Conservation (phyloP, 1,284 basidiomycete genomes). For the Moesziomyces parantarcticus region DNA sequence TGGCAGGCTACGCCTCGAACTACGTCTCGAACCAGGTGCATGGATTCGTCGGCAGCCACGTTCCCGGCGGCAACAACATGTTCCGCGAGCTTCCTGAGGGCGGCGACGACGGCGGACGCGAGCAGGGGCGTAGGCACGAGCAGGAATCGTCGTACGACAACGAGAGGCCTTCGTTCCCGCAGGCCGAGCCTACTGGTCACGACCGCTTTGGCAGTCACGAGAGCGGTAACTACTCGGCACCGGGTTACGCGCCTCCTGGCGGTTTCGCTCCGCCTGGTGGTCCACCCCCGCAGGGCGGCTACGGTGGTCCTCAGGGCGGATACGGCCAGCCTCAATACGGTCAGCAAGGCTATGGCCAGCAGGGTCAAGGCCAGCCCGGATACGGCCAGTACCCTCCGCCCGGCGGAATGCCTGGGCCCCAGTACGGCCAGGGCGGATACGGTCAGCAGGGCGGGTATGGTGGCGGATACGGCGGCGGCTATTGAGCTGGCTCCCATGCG, state of each 20-base stretch:
- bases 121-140: constrained; percentile 4
- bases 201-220: constrained; percentile 16
- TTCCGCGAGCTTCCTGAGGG: constrained; percentile 39
- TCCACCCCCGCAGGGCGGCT: constrained; percentile 21
- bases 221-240: constrained; percentile 11
- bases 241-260: constrained; percentile 12
- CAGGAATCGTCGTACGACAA: constrained; percentile 16
- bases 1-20: constrained; percentile 43
- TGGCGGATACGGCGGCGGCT: constrained; percentile 40
- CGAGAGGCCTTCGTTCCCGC: constrained; percentile 35
- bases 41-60: constrained; percentile 34
- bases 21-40: constrained; percentile 48
- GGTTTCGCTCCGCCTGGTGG: constrained; percentile 23
- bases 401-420: not conserved
- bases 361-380: constrained; percentile 9
- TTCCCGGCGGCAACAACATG: constrained; percentile 27
- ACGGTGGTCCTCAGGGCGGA: constrained; percentile 22
- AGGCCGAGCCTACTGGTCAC: constrained; percentile 39
- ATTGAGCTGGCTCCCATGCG: constrained; percentile 5
- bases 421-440: constrained; percentile 23
- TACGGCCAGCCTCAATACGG: constrained; percentile 19
- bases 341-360: constrained; percentile 17
- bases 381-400: constrained; percentile 28
- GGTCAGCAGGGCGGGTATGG: constrained; percentile 29
- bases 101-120: constrained; percentile 3